These are phyloP conservation scores for Malassezia equina DNA, from an alignment of 1,284 basidiomycete genomes.

Conservation along the genomic window DNA sequence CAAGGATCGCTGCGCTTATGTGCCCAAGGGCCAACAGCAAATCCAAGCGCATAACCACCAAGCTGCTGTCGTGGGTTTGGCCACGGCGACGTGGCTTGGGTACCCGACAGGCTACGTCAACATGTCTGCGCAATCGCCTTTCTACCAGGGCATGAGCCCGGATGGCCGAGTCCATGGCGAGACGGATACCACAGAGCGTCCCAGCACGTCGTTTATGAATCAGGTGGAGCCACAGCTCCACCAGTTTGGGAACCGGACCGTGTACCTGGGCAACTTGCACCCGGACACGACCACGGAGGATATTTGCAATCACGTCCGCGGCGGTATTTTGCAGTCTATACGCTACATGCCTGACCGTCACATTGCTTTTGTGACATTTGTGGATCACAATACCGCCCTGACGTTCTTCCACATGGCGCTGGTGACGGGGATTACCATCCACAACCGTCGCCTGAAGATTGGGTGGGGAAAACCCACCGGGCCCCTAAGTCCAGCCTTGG, in stretches of 20 bases:
- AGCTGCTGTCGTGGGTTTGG: conserved; percentile 45
- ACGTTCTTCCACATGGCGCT: conserved; percentile 44
- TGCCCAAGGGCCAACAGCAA: conserved; percentile 46
- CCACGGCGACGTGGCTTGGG: conserved; percentile 43
- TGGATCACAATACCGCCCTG: conserved; percentile 42
- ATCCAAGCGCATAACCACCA: conserved; percentile 47
- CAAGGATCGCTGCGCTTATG: conserved; percentile 46
- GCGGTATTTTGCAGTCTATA: conserved; percentile 44
- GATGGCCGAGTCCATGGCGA: background rate
- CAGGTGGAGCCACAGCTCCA: conserved; percentile 18
- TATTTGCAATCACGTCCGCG: conserved; percentile 48
- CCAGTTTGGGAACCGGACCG: conserved; percentile 46
- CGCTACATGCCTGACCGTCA: conserved; percentile 45
- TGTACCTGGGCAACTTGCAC: conserved; percentile 47
- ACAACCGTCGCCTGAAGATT: conserved; percentile 44
- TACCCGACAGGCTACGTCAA: conserved; percentile 31
- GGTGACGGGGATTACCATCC: conserved; percentile 43
- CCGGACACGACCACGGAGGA: conserved; percentile 45
- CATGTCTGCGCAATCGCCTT: background rate
- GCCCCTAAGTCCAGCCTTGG: conserved; percentile 41
- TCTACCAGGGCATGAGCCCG: background rate
- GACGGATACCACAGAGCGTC: background rate
- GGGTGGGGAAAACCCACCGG: conserved; percentile 47
- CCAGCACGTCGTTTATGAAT: background rate
- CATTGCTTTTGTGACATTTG: conserved; percentile 46